Conservation (phyloP, 345 rosid genomes). For the Adansonia digitata region DNA sequence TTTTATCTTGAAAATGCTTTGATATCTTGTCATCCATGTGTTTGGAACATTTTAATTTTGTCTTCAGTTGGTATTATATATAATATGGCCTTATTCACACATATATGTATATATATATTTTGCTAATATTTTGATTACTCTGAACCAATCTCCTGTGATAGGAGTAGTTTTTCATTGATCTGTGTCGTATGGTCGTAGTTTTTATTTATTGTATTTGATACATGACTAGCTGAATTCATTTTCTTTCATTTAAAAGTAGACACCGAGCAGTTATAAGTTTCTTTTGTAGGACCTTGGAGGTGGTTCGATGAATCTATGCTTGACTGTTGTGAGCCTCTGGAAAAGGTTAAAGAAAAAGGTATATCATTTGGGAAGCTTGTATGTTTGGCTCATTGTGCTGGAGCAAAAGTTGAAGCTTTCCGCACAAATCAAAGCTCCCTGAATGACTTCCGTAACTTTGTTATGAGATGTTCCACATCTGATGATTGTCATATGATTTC, state of each 20-base stretch:
- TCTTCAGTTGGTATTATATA: neutral
- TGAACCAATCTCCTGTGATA: neutral
- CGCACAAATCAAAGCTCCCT: conserved; percentile 71
- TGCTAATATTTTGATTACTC: neutral
- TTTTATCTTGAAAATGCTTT: neutral
- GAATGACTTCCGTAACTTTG: conserved; percentile 64
- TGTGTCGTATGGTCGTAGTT: neutral
- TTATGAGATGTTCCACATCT: conserved; percentile 57
- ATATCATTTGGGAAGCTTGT: conserved; percentile 87
- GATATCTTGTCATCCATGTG: neutral
- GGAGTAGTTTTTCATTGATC: neutral
- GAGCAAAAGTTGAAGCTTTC: conserved; percentile 86
- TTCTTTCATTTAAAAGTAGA: conserved; percentile 5
- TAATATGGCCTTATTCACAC: neutral
- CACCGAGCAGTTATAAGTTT: conserved; percentile 8
- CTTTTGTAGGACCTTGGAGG: conserved; percentile 88
- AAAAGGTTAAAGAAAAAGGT: conserved; percentile 71
- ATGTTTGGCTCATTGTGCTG: conserved; percentile 86
- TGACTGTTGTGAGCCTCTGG: conserved; percentile 90
- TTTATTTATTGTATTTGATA: neutral
- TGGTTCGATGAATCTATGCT: conserved; percentile 99
- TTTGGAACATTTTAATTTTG: neutral
- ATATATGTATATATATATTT: too few species aligned
- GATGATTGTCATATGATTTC: conserved; percentile 77
- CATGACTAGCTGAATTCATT: neutral